These are phyloP conservation scores for Rhodotorula sp. DNA, from an alignment of 1,284 basidiomycete genomes.

Conservation along the genomic window DNA sequence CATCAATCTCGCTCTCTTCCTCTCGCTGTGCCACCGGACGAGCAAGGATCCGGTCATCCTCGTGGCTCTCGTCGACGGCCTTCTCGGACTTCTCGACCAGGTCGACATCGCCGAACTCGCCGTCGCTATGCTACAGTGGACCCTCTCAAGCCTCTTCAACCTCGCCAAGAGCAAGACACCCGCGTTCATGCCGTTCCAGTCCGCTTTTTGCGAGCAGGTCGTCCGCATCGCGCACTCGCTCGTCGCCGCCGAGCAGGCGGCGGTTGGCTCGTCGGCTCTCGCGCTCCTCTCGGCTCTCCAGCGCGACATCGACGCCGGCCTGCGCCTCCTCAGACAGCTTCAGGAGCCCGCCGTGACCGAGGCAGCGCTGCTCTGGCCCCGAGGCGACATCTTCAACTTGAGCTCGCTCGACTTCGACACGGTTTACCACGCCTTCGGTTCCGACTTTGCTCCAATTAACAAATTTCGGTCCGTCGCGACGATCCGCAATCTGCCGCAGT, in stretches of 20 bases:
- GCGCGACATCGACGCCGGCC: not conserved
- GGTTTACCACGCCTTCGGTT: constrained; percentile 21
- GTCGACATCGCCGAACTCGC: constrained; percentile 67
- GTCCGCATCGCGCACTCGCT: constrained; percentile 67
- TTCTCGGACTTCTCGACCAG: constrained; percentile 66
- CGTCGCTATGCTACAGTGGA: constrained; percentile 60
- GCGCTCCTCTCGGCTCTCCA: not conserved
- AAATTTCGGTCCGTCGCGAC: constrained; percentile 28
- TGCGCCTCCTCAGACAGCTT: constrained; percentile 5
- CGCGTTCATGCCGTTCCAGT: not conserved
- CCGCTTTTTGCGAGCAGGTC: constrained; percentile 54
- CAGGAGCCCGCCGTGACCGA: constrained; percentile 10
- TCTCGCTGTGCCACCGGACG: constrained; percentile 64
- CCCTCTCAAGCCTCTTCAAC: constrained; percentile 29
- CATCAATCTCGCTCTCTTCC: constrained; percentile 71
- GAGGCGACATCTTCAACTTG: not conserved
- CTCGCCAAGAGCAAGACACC: constrained; percentile 34
- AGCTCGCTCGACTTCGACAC: not conserved
- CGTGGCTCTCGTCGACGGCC: constrained; percentile 64
- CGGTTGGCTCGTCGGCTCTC: not conserved
- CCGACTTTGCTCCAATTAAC: constrained; percentile 15
- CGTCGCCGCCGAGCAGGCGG: not conserved
- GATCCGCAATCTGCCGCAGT: constrained; percentile 5
- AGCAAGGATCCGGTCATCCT: constrained; percentile 54
- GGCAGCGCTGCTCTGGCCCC: constrained; percentile 23